Base-by-base conservation (phyloP, 306 rosid genomes). In the Lathyrus tuberosus region DNA sequence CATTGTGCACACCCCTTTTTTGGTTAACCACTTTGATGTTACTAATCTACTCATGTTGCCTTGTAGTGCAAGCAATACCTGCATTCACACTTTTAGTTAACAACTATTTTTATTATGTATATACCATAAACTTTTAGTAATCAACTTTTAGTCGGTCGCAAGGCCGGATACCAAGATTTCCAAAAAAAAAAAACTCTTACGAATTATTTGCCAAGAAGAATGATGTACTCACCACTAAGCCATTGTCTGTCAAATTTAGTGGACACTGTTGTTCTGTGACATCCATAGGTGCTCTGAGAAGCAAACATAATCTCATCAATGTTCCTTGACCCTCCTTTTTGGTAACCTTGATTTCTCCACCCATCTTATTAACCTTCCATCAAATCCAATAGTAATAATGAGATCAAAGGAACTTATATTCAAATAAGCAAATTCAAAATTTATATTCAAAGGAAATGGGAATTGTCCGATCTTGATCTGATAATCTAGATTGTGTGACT, bases 341-440 rank as follows among this genome's bases (percentile, higher is more conserved):
- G 33, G 81, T 84, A 71, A 91, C 92, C 81, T 87, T 95, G 72
- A 95, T 95, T 54, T 95, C 97, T 82, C 99, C 99, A 20, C 97
- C 97, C 99, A 95, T 95, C 83, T 95, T 88, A 76, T 89, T 87
- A 49, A 95, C 92, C 99, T 95, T 82, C 69, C 68, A 76, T 65
- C 67, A 62, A 58, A 76, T 65, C 67, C 65, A 58, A 74, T 6
- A 56, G 18, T 61, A 43, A 37, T 47, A 28, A 73, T 71, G 1
- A 72, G 78, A 57, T 70, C 5, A 74, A 41, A 58, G 44, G 18
- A 61, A 67, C 49, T 42, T 42, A 31, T 48, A 49, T 71, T 62
- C 42, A 53, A 43, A 7, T 22, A 20, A 67, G 75, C 33, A 48
- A 33, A 58, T 31, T 44, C 52, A 13, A 35, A 61, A 67, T 33